A percentile compares a stretch with the other conserved stretches of the same genome.
Evolutionary conservation across 176 grass and related monocot genomes (phyloP).

Genomic region (Oryza brachyantha): DNA sequence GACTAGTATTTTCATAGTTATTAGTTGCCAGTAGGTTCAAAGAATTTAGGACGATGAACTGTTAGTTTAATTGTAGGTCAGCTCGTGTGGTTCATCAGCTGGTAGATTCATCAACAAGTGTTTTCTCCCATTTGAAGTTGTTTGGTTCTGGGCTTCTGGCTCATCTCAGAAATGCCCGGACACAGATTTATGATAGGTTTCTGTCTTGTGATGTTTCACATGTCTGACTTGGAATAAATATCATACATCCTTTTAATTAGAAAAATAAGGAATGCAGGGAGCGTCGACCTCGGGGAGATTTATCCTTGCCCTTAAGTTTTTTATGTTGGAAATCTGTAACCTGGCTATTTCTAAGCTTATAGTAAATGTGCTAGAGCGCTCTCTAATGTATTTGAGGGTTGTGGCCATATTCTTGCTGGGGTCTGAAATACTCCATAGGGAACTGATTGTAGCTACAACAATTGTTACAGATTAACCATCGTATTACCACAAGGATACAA

Average conservation of each 20-base stretch:
- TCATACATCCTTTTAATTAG: background rate
- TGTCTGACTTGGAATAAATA: background rate
- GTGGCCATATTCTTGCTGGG: background rate
- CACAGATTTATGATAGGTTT: background rate
- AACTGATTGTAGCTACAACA: slow-evolving; percentile 5
- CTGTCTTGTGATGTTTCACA: background rate
- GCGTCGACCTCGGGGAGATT: background rate
- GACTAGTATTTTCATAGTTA: background rate
- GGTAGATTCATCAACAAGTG: background rate
- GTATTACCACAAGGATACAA: slow-evolving; percentile 79
- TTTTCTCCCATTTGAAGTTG: background rate
- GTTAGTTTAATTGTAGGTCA: background rate
- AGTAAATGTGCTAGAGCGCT: background rate
- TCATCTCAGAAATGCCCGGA: background rate
- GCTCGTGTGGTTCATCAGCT: background rate
- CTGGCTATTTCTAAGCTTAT: background rate
- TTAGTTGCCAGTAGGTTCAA: background rate
- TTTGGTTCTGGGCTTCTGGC: background rate
- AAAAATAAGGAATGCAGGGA: background rate
- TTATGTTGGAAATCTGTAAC: background rate
- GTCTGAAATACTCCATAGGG: background rate
- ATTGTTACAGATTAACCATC: slow-evolving; percentile 62
- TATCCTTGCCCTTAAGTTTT: background rate
- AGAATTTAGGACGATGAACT: background rate
- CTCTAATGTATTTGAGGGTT: background rate